Conservation (phyloP, 352 stramenopile species). For the Blastocystis hominis region DNA sequence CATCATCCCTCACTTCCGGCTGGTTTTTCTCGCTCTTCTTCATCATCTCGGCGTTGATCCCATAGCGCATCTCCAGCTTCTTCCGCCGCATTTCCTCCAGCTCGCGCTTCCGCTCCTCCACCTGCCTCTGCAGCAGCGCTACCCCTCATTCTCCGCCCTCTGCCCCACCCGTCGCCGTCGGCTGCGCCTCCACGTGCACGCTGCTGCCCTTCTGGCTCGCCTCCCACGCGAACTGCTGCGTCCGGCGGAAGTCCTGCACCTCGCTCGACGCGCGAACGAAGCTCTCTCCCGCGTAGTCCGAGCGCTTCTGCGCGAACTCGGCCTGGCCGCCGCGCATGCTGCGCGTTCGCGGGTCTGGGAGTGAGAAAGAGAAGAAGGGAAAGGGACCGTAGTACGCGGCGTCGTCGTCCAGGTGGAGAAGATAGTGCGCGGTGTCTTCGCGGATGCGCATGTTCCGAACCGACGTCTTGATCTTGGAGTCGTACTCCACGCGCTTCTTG, state of each 20-base stretch:
- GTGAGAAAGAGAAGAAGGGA: neutral
- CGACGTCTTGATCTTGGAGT: conserved; percentile 53
- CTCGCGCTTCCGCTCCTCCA: conserved; percentile 66
- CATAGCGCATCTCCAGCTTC: conserved; percentile 81
- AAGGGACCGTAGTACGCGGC: conserved; percentile 84
- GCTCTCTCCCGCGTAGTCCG: conserved; percentile 18
- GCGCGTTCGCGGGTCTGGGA: conserved; percentile 85
- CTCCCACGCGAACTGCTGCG: conserved; percentile 70
- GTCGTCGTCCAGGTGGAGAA: conserved; percentile 92
- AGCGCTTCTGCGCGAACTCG: neutral
- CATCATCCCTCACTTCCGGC: conserved; percentile 71
- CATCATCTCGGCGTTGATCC: conserved; percentile 78
- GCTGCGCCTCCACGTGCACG: conserved; percentile 87
- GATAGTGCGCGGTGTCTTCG: conserved; percentile 97
- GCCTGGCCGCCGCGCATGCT: conserved; percentile 93
- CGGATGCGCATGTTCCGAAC: conserved; percentile 78
- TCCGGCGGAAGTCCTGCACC: conserved; percentile 79
- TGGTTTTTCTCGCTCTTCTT: conserved; percentile 65
- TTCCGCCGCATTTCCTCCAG: conserved; percentile 69
- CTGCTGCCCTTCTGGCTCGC: conserved; percentile 64
- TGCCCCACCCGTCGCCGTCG: conserved; percentile 64
- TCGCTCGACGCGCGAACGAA: conserved; percentile 73
- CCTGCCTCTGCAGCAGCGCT: conserved; percentile 86
- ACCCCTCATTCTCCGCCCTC: conserved; percentile 64
- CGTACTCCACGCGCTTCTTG: conserved; percentile 54